These are phyloP conservation scores for Lactifluus hygrophoroides DNA, from an alignment of 768 basidiomycete species.

Conservation along the genomic window DNA sequence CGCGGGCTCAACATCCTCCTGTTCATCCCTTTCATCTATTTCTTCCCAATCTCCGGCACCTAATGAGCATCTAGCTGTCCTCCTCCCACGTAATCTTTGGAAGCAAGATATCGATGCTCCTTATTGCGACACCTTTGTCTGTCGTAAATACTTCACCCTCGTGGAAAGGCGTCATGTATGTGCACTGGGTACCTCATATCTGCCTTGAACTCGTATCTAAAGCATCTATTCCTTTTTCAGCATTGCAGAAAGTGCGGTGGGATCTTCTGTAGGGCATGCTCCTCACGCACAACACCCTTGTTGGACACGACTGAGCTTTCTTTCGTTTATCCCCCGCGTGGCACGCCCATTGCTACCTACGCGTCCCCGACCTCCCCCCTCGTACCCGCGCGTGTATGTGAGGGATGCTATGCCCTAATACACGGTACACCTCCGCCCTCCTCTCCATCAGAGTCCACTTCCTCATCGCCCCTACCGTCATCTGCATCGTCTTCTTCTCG, in stretches of 20 bases:
- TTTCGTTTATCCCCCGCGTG: conserved; percentile 65
- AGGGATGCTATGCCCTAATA: conserved; percentile 70
- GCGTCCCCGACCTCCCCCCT: conserved; percentile 56
- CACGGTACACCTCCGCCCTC: conserved; percentile 42
- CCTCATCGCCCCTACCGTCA: conserved; percentile 29
- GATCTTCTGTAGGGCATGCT: conserved; percentile 60
- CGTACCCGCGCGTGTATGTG: conserved; percentile 54
- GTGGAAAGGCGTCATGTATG: conserved; percentile 70
- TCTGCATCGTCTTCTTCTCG: conserved; percentile 3
- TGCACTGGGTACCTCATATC: conserved; percentile 15
- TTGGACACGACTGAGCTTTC: conserved; percentile 64
- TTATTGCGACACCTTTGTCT: conserved; percentile 67
- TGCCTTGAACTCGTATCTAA: background rate
- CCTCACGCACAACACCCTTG: conserved; percentile 49
- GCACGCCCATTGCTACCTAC: conserved; percentile 49
- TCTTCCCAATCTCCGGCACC: conserved; percentile 21
- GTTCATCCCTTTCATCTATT: conserved; percentile 18
- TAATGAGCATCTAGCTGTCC: conserved; percentile 73
- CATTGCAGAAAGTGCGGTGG: conserved; percentile 84
- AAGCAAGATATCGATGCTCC: conserved; percentile 62
- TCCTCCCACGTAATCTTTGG: conserved; percentile 63
- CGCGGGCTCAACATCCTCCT: conserved; percentile 22
- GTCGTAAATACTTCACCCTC: conserved; percentile 54
- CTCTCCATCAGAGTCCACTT: conserved; percentile 20
- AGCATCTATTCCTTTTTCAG: conserved; percentile 27